Evolutionary conservation across 352 stramenopile genomes (phyloP).

Genomic region (Pythium scleroteichum): DNA sequence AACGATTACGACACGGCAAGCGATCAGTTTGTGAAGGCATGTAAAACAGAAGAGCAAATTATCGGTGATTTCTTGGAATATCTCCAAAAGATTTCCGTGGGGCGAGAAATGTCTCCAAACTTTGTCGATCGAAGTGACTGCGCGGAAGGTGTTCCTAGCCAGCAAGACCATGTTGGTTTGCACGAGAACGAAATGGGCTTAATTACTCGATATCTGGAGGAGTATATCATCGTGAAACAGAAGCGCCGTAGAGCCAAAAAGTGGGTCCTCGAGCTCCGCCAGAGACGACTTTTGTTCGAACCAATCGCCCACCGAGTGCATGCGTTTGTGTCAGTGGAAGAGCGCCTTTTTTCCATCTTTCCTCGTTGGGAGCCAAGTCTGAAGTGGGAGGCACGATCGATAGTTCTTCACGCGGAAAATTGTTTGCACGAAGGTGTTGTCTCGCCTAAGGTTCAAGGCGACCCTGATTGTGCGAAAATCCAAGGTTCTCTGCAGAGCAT

Average conservation of each 20-base stretch:
- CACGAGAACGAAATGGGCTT: slow-evolving; percentile 24
- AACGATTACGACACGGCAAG: slow-evolving; percentile 12
- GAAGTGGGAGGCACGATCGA: slow-evolving; percentile 5
- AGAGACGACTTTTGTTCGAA: not conserved
- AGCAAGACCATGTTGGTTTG: not conserved
- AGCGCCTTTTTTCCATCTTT: slow-evolving; percentile 3
- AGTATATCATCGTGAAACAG: slow-evolving; percentile 5
- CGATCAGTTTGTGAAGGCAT: slow-evolving; percentile 14
- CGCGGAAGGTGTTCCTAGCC: no score
- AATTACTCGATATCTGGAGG: slow-evolving; percentile 17
- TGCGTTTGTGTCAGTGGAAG: slow-evolving; percentile 5
- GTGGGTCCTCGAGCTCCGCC: not conserved
- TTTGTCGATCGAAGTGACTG: no score
- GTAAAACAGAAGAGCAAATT: slow-evolving; percentile 8
- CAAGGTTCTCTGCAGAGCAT: slow-evolving; percentile 2
- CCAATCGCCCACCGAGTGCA: not conserved
- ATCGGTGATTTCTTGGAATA: slow-evolving; percentile 15
- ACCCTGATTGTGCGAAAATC: not conserved
- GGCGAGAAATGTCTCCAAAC: no score
- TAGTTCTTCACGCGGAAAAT: slow-evolving; percentile 8
- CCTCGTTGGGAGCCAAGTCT: not conserved
- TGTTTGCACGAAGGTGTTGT: slow-evolving; percentile 1
- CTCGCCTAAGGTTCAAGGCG: slow-evolving; percentile 1
- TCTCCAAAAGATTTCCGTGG: slow-evolving; percentile 11
- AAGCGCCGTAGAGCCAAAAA: slow-evolving; percentile 13